A percentile compares a stretch with the other conserved stretches of the same genome.
These are phyloP conservation scores for Clavispora santaluciae DNA, from an alignment of 805 yeast genomes.

Conservation along the genomic window DNA sequence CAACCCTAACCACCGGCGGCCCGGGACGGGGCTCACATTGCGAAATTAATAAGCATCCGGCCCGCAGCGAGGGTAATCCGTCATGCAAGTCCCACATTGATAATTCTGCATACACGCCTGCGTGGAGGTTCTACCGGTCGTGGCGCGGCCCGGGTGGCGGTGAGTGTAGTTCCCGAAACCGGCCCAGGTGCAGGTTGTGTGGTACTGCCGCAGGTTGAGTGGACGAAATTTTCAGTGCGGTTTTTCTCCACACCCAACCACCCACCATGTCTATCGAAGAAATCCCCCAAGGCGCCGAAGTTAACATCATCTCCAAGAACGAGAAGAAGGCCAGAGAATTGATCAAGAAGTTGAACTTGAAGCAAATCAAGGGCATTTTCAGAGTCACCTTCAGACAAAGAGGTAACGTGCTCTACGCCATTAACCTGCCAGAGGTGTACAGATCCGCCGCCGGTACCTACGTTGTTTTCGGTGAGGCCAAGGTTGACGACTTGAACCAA, in stretches of 20 bases:
- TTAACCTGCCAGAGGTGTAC: slow-evolving; percentile 93
- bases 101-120: no score
- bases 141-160: no score
- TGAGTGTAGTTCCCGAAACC: no score
- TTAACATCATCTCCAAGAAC: slow-evolving; percentile 77
- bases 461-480: slow-evolving; percentile 97
- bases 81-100: no score
- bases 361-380: slow-evolving; percentile 85
- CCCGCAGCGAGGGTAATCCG: background rate
- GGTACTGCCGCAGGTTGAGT: background rate
- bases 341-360: slow-evolving; percentile 82
- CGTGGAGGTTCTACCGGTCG: no score
- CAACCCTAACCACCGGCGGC: no score
- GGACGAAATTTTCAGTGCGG: background rate
- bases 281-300: slow-evolving; percentile 81
- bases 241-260: background rate
- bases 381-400: slow-evolving; percentile 95
- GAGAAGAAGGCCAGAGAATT: slow-evolving; percentile 94
- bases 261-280: slow-evolving; percentile 43
- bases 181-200: no score
- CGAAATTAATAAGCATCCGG: background rate
- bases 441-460: slow-evolving; percentile 89
- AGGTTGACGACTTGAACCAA: slow-evolving; percentile 88
- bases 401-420: slow-evolving; percentile 84
- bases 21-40: no score